Conservation (phyloP, 2,329 filamentous ascomycete genomes). For the Laburnicola sp. region DNA sequence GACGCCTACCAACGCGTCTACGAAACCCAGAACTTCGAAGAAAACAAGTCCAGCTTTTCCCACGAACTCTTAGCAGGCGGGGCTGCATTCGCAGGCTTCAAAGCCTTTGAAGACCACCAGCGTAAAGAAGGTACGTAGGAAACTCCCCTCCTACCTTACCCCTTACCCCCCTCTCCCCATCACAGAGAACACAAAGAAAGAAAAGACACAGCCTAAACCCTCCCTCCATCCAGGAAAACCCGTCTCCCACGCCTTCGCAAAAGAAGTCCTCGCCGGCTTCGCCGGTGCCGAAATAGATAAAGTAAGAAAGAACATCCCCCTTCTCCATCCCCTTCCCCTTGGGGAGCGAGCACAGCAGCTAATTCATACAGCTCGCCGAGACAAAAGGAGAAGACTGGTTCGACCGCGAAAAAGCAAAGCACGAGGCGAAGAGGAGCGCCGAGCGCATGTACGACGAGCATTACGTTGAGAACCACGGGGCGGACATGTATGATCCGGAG, state of each 20-base stretch:
- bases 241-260: constrained; percentile 74
- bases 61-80: constrained; percentile 77
- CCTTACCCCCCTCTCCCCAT: neutral
- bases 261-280: constrained; percentile 73
- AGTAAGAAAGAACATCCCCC: too few species aligned
- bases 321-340: too few species aligned
- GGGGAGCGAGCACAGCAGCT: too few species aligned
- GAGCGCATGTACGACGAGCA: constrained; percentile 56
- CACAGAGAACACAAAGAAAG: too few species aligned
- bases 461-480: constrained; percentile 46
- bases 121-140: constrained; percentile 67
- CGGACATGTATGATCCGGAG: constrained; percentile 53
- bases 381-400: constrained; percentile 56
- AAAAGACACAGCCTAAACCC: neutral
- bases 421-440: constrained; percentile 48
- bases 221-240: constrained; percentile 59
- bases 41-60: constrained; percentile 65
- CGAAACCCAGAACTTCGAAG: constrained; percentile 48
- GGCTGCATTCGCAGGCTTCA: constrained; percentile 78
- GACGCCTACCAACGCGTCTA: constrained; percentile 61
- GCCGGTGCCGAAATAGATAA: constrained; percentile 63
- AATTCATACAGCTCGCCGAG: constrained; percentile 63
- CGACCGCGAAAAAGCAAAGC: constrained; percentile 54
- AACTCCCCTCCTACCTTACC: too few species aligned
- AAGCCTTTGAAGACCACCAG: constrained; percentile 76